phyloP scores from a whole-genome alignment of 73 alveolate genomes.

The Tetrahymena malaccensis region DNA sequence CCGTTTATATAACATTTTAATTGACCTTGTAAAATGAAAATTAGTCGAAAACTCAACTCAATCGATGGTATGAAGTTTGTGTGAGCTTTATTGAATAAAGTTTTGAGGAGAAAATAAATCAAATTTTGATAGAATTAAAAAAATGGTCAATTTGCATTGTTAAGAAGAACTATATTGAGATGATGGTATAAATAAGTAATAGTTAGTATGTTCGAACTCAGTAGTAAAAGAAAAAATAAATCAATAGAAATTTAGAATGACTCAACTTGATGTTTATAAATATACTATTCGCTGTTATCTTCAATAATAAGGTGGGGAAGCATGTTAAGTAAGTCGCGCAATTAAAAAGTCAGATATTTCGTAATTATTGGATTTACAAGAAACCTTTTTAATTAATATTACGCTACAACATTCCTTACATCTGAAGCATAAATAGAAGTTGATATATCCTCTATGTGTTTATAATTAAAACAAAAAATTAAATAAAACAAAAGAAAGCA shows the following conservation, averaged over 20 bases:
- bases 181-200: not conserved
- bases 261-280: not conserved
- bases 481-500: not conserved
- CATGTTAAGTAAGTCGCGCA: not conserved
- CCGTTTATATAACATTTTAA: not conserved
- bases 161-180: not conserved
- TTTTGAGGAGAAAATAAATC: not conserved
- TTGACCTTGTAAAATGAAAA: not conserved
- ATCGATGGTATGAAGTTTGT: not conserved
- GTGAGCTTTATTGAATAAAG: not conserved
- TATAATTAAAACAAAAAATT: not conserved
- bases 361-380: not conserved
- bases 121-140: not conserved
- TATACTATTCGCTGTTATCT: not conserved
- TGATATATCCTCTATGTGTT: not conserved
- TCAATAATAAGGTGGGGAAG: not conserved
- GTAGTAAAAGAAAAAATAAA: not conserved
- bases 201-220: not conserved
- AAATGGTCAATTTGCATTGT: not conserved
- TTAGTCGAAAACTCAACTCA: not conserved
- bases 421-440: not conserved
- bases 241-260: not conserved
- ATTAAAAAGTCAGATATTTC: not conserved
- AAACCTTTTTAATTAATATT: not conserved
- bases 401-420: not conserved